Conservation (phyloP, 306 rosid genomes). For the Quercus engelmannii region DNA sequence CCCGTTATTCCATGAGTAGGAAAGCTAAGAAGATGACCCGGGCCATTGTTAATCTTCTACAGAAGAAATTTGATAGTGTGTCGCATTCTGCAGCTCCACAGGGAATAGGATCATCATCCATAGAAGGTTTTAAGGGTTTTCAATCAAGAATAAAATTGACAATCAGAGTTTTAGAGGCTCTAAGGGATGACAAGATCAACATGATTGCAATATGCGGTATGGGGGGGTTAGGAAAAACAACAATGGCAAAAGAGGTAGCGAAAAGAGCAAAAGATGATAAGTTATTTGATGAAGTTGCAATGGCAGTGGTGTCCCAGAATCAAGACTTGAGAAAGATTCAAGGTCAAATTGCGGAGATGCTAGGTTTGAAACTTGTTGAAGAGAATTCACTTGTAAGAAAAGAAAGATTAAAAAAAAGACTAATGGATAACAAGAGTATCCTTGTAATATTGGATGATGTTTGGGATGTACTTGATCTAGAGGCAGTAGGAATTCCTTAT, state of each 20-base stretch:
- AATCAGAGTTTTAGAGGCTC: background rate
- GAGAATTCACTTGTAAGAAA: conserved; percentile 13
- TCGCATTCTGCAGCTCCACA: too few species aligned
- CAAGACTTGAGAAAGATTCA: conserved; percentile 17
- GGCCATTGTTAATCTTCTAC: too few species aligned
- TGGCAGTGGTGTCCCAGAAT: conserved; percentile 24
- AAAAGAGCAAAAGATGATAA: too few species aligned
- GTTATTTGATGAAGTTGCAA: background rate
- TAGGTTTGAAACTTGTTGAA: conserved; percentile 17
- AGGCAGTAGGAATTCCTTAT: conserved; percentile 24
- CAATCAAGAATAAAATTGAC: background rate
- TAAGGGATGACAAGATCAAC: conserved; percentile 15
- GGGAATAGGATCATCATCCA: too few species aligned
- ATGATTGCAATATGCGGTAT: conserved; percentile 23
- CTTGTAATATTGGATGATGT: conserved; percentile 42
- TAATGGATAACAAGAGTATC: background rate
- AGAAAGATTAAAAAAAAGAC: background rate
- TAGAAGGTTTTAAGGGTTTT: conserved; percentile 1
- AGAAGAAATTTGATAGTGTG: too few species aligned
- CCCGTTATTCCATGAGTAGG: too few species aligned
- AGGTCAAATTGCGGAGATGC: conserved; percentile 14
- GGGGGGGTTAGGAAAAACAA: conserved; percentile 35
- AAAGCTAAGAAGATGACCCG: too few species aligned
- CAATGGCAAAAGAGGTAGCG: conserved; percentile 10
- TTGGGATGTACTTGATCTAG: conserved; percentile 29